Conservation (phyloP, 768 basidiomycete genomes). For the Mrakia hoshinonis region DNA sequence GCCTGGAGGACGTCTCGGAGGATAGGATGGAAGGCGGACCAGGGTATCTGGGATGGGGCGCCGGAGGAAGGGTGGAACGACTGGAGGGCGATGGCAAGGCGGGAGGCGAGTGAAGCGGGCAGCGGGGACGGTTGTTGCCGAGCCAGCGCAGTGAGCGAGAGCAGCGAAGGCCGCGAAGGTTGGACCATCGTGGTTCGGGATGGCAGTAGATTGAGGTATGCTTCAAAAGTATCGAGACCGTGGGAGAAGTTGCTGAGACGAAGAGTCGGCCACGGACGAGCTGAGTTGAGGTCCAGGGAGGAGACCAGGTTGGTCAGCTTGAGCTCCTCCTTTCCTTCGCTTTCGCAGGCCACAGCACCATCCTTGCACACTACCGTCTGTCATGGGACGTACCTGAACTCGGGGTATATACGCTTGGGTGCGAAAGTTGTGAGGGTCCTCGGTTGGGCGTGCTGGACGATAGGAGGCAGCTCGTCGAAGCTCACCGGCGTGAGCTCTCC, state of each 20-base stretch:
- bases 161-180: background rate
- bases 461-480: too few species aligned
- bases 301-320: background rate
- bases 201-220: too few species aligned
- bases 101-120: background rate
- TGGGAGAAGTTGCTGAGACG: too few species aligned
- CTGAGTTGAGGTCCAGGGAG: too few species aligned
- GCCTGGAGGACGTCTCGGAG: background rate
- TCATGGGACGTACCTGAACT: too few species aligned
- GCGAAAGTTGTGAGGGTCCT: too few species aligned
- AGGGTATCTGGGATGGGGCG: background rate
- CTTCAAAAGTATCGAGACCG: background rate
- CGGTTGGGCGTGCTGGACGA: too few species aligned
- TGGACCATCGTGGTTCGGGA: background rate
- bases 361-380: too few species aligned
- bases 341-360: too few species aligned
- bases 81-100: background rate
- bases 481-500: too few species aligned
- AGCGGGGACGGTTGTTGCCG: background rate
- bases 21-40: slow-evolving; percentile 1
- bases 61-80: background rate
- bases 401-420: too few species aligned
- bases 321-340: background rate
- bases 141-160: background rate
- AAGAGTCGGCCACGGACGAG: too few species aligned